A percentile compares a stretch with the other conserved stretches of the same genome.
These are phyloP conservation scores for Xylaria sp. DNA, from an alignment of 2,329 filamentous ascomycete genomes.

Conservation along the genomic window DNA sequence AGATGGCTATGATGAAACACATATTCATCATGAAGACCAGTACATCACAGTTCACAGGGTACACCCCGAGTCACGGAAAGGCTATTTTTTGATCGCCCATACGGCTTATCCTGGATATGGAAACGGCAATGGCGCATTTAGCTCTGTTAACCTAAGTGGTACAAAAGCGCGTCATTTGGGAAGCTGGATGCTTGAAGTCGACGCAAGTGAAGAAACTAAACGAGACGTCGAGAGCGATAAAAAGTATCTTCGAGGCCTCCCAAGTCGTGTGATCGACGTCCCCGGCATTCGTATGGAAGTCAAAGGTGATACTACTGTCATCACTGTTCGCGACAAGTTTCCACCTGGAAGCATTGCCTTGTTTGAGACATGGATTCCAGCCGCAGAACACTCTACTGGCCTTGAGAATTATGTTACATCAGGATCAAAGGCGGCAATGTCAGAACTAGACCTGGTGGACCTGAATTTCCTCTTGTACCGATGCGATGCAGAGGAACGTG, in stretches of 20 bases:
- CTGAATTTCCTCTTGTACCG: conserved; percentile 93
- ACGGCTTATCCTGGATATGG: conserved; percentile 94
- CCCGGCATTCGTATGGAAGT: conserved; percentile 78
- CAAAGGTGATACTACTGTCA: conserved; percentile 78
- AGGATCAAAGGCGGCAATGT: conserved; percentile 82
- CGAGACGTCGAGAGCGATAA: conserved; percentile 74
- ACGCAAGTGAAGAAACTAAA: conserved; percentile 77
- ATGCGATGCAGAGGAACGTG: conserved; percentile 87
- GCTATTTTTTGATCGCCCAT: conserved; percentile 94
- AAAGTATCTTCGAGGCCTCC: conserved; percentile 80
- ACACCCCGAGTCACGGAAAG: conserved; percentile 90
- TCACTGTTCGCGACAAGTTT: conserved; percentile 84
- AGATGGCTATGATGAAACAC: conserved; percentile 92
- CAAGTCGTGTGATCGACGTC: conserved; percentile 80
- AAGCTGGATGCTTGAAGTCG: conserved; percentile 92
- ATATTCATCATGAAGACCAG: conserved; percentile 95
- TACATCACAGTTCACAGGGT: conserved; percentile 97
- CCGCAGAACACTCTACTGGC: conserved; percentile 83
- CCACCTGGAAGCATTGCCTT: conserved; percentile 94
- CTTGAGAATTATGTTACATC: conserved; percentile 88
- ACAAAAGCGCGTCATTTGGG: conserved; percentile 88
- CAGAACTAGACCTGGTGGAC: conserved; percentile 78
- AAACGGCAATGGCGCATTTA: conserved; percentile 83
- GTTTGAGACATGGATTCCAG: conserved; percentile 95
- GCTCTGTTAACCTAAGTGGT: conserved; percentile 81